Conservation (phyloP, 2,329 filamentous ascomycete species). For the Fusarium veterinarium region DNA sequence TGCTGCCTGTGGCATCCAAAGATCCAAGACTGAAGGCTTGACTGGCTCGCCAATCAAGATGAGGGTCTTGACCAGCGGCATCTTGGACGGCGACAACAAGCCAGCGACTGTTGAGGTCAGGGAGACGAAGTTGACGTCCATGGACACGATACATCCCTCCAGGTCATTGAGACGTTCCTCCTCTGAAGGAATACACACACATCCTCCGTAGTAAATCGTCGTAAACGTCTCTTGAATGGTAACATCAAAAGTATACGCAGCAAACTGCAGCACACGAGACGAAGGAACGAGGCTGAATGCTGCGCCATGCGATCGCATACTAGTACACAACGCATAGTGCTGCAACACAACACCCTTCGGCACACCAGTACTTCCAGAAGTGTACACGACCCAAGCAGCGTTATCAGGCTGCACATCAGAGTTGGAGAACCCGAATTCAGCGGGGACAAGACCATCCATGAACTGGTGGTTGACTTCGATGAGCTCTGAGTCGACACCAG, state of each 20-base stretch:
- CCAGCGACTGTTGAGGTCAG: neutral
- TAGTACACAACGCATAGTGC: neutral
- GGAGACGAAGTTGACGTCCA: neutral
- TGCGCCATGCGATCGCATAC: neutral
- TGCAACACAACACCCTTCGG: neutral
- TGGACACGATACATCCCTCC: neutral
- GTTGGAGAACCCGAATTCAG: neutral
- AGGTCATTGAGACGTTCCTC: neutral
- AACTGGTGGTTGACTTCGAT: neutral
- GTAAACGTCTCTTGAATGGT: conserved; percentile 1
- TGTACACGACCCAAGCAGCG: neutral
- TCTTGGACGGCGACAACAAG: neutral
- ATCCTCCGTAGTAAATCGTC: neutral
- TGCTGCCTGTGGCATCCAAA: conserved; percentile 2
- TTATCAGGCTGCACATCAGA: neutral
- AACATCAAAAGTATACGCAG: neutral
- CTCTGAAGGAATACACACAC: neutral
- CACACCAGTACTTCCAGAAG: conserved; percentile 1
- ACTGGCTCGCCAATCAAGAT: neutral
- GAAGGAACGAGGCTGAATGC: neutral
- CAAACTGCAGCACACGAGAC: neutral
- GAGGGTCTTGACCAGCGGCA: neutral
- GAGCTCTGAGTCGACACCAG: neutral
- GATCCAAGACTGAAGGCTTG: neutral
- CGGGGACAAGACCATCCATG: neutral